phyloP scores from a whole-genome alignment of 345 rosid genomes.

The Moricandia arvensis region DNA sequence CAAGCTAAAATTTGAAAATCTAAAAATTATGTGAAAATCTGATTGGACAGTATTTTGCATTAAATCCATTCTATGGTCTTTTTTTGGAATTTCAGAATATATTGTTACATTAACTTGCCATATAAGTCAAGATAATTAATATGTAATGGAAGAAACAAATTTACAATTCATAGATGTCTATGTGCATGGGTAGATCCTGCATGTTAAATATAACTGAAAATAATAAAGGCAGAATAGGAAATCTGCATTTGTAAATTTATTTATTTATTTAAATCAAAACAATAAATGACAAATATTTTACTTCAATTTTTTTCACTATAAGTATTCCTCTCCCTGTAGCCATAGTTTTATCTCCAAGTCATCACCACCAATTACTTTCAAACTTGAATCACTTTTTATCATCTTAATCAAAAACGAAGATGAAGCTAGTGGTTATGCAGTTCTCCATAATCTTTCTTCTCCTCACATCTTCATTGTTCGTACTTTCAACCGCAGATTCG shows the following conservation, averaged over 20 bases:
- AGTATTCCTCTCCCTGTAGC: neutral
- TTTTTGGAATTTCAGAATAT: neutral
- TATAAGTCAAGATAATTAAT: neutral
- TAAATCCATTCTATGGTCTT: neutral
- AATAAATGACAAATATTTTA: neutral
- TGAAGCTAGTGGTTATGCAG: slow-evolving; percentile 15
- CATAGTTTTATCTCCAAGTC: neutral
- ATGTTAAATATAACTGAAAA: neutral
- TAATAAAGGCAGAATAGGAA: neutral
- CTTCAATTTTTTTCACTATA: neutral
- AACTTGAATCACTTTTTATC: neutral
- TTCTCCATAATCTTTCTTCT: slow-evolving; percentile 43
- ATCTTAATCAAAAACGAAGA: neutral
- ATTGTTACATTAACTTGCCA: neutral
- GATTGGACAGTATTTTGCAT: neutral
- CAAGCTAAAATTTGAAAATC: neutral
- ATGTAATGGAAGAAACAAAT: neutral
- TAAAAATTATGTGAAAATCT: neutral
- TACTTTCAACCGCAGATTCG: slow-evolving; percentile 47
- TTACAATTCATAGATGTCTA: neutral
- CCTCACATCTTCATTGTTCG: slow-evolving; percentile 44
- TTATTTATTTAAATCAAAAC: neutral
- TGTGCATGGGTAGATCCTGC: neutral
- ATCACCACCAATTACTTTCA: neutral
- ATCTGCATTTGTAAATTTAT: neutral